A percentile compares a stretch with the other conserved stretches of the same genome.
Conservation (phyloP, 208 protist genomes). For the Leishmania guyanensis region DNA sequence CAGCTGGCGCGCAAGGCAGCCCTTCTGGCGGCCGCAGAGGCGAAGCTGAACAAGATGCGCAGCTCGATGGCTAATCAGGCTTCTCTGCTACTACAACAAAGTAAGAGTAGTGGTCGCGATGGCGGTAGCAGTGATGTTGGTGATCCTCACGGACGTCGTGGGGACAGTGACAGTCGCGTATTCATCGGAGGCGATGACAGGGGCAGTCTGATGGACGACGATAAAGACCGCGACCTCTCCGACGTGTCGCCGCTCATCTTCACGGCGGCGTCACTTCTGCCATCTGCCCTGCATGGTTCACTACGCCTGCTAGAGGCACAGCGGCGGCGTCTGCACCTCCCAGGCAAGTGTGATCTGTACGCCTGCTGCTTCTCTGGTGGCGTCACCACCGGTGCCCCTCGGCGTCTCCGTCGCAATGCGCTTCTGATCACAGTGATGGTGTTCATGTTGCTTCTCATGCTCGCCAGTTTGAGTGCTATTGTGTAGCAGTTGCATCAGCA, state of each 20-base stretch:
- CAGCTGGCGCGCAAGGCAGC: slow-evolving; percentile 44
- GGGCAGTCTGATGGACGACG: neutral
- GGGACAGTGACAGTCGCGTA: neutral
- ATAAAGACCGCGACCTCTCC: slow-evolving; percentile 10
- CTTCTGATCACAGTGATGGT: slow-evolving; percentile 13
- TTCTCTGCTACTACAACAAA: slow-evolving; percentile 43
- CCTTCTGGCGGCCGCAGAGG: slow-evolving; percentile 49
- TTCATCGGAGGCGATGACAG: slow-evolving; percentile 4
- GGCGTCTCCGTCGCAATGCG: slow-evolving; percentile 11
- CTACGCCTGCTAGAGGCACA: slow-evolving; percentile 21
- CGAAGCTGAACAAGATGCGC: slow-evolving; percentile 61
- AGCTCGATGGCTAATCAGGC: slow-evolving; percentile 66
- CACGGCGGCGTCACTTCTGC: slow-evolving; percentile 28
- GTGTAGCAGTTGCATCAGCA: neutral
- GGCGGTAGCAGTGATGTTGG: slow-evolving; percentile 6
- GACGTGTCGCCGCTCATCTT: slow-evolving; percentile 25
- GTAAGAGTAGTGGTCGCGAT: neutral
- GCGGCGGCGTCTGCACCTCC: slow-evolving; percentile 22
- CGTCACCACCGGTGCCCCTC: slow-evolving; percentile 11
- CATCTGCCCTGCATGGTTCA: slow-evolving; percentile 17
- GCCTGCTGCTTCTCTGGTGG: slow-evolving; percentile 26
- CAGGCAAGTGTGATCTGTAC: slow-evolving; percentile 18
- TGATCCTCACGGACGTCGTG: neutral
- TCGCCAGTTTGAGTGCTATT: neutral
- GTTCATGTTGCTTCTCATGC: slow-evolving; percentile 24